Conservation (phyloP, 768 basidiomycete species). For the Hirschioporus abietinus region DNA sequence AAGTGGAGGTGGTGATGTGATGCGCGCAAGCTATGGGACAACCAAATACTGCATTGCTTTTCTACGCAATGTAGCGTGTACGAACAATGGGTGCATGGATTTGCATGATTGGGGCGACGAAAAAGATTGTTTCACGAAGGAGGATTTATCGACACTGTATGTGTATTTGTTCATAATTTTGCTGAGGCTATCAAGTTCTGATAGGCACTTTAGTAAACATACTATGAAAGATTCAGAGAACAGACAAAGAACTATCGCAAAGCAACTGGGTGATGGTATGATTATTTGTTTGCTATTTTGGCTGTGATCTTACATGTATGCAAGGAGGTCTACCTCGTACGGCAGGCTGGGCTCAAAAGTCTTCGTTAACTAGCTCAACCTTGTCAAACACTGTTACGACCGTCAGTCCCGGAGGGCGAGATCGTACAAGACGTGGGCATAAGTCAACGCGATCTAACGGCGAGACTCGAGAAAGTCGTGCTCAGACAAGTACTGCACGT, state of each 20-base stretch:
- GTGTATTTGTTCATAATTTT: slow-evolving; percentile 22
- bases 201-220: slow-evolving; percentile 59
- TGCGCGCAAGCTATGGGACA: slow-evolving; percentile 93
- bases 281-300: slow-evolving; percentile 37
- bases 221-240: slow-evolving; percentile 88
- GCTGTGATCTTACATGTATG: slow-evolving; percentile 9
- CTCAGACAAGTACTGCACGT: slow-evolving; percentile 15
- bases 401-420: slow-evolving; percentile 4
- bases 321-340: slow-evolving; percentile 53
- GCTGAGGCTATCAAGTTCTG: slow-evolving; percentile 8
- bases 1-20: slow-evolving; percentile 80
- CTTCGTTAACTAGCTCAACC: slow-evolving; percentile 10
- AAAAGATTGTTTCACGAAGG: slow-evolving; percentile 95
- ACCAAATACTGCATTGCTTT: slow-evolving; percentile 98
- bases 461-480: slow-evolving; percentile 37
- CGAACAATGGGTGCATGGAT: slow-evolving; percentile 88
- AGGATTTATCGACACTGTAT: slow-evolving; percentile 89
- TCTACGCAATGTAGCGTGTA: slow-evolving; percentile 77
- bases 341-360: slow-evolving; percentile 39
- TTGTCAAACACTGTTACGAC: slow-evolving; percentile 2
- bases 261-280: slow-evolving; percentile 55
- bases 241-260: slow-evolving; percentile 41
- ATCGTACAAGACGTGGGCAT: slow-evolving; percentile 18
- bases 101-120: slow-evolving; percentile 99
- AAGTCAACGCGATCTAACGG: slow-evolving; percentile 40